phyloP scores from a whole-genome alignment of 2,329 filamentous ascomycete species.

The Aspergillus sp. region DNA sequence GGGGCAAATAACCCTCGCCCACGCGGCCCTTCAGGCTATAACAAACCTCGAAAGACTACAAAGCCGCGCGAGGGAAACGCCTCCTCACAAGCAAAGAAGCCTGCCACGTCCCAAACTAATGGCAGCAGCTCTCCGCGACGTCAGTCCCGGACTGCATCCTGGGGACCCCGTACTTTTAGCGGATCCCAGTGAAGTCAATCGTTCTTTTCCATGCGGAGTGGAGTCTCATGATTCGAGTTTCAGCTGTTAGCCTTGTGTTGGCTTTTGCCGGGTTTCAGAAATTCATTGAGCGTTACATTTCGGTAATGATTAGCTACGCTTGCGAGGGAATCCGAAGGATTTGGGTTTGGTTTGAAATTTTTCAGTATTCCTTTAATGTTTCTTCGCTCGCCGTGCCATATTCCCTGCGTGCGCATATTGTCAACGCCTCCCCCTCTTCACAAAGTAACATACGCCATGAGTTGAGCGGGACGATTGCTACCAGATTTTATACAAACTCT shows the following conservation, averaged over 20 bases:
- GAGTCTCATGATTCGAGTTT: constrained; percentile 8
- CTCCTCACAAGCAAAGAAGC: constrained; percentile 30
- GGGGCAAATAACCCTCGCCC: constrained; percentile 26
- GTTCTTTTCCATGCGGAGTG: constrained; percentile 6
- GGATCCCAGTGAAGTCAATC: constrained; percentile 23
- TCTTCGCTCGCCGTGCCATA: constrained; percentile 18
- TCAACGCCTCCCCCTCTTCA: constrained; percentile 11
- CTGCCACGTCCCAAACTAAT: constrained; percentile 24
- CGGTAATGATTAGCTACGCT: constrained; percentile 27
- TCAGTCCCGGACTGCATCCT: constrained; percentile 31
- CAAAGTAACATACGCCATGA: constrained; percentile 16
- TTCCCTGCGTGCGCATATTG: constrained; percentile 13
- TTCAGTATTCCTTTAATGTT: constrained; percentile 25
- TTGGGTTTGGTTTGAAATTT: constrained; percentile 19
- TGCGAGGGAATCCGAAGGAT: constrained; percentile 21
- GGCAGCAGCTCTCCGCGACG: constrained; percentile 28
- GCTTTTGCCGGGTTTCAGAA: constrained; percentile 19
- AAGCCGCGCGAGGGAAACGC: constrained; percentile 34
- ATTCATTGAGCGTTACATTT: constrained; percentile 26
- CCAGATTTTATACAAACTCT: not conserved
- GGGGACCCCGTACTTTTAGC: constrained; percentile 29
- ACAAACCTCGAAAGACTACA: constrained; percentile 33
- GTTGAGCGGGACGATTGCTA: constrained; percentile 6
- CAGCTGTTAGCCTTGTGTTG: constrained; percentile 8
- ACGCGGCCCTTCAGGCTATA: constrained; percentile 31